Conservation (phyloP, 129 eudicot genomes). For the Flaveria brownii region DNA sequence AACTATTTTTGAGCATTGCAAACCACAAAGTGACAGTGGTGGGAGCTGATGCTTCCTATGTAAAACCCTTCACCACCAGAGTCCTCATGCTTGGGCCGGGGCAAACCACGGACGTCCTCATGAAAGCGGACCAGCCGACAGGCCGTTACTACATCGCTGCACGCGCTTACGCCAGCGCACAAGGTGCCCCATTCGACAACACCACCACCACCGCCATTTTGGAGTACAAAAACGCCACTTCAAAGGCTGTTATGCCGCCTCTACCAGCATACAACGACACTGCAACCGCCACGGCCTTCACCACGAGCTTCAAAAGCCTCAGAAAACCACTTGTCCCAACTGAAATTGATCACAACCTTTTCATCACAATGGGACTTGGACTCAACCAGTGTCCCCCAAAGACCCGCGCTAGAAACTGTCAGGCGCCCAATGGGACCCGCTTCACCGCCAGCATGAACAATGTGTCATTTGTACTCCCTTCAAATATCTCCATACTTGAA, state of each 20-base stretch:
- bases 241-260: conserved; percentile 58
- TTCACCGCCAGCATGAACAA: conserved; percentile 97
- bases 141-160: conserved; percentile 90
- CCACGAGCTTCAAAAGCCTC: conserved; percentile 68
- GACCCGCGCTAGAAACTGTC: conserved; percentile 58
- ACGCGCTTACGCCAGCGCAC: conserved; percentile 89
- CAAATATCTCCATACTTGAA: conserved; percentile 74
- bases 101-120: conserved; percentile 92
- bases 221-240: conserved; percentile 60
- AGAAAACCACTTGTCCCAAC: conserved; percentile 60
- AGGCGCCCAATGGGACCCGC: conserved; percentile 96
- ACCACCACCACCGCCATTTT: conserved; percentile 98
- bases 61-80: conserved; percentile 85
- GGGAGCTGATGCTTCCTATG: conserved; percentile 93
- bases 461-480: conserved; percentile 75
- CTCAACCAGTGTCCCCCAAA: conserved; percentile 71
- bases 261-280: conserved; percentile 92
- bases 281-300: conserved; percentile 77
- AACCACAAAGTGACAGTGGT: conserved; percentile 84
- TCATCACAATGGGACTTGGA: conserved; percentile 83
- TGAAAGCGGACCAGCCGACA: conserved; percentile 79
- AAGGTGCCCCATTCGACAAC: conserved; percentile 88
- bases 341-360: conserved; percentile 64
- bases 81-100: conserved; percentile 99
- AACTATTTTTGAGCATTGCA: conserved; percentile 80